Percentiles rank a stretch among this genome's conserved stretches.
These are phyloP conservation scores for Fusarium phyllophilum DNA, from an alignment of 2,329 filamentous ascomycete species.

Conservation along the genomic window DNA sequence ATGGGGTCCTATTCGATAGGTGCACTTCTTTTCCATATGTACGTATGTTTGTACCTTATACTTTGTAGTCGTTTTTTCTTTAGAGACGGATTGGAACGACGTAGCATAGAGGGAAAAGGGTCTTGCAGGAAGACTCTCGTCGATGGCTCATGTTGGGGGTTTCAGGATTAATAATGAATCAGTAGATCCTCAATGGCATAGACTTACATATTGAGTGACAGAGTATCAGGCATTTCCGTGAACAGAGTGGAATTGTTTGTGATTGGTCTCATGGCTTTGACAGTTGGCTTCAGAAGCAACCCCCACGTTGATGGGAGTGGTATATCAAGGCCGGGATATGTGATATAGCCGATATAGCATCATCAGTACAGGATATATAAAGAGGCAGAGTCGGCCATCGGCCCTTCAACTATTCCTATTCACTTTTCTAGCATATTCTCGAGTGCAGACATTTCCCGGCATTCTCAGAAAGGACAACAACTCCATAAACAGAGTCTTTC, in stretches of 20 bases:
- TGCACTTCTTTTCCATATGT: conserved; percentile 37
- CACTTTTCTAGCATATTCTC: not conserved
- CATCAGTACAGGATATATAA: not conserved
- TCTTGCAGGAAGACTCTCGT: conserved; percentile 1
- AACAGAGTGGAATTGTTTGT: not conserved
- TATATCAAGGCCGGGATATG: not conserved
- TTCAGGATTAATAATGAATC: conserved; percentile 37
- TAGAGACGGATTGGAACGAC: conserved; percentile 23
- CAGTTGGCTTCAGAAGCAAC: not conserved
- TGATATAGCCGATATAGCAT: not conserved
- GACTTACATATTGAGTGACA: not conserved
- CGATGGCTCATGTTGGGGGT: conserved; percentile 21
- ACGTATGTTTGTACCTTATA: conserved; percentile 34
- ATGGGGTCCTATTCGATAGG: conserved; percentile 32
- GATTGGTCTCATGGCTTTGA: not conserved
- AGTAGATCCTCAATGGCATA: conserved; percentile 16
- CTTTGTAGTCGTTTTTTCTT: conserved; percentile 29
- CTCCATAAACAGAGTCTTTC: not conserved
- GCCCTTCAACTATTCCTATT: not conserved
- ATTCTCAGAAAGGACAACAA: not conserved
- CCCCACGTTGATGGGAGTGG: conserved; percentile 2
- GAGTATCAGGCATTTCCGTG: not conserved
- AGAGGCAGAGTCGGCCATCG: not conserved
- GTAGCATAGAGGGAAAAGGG: conserved; percentile 15
- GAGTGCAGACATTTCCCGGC: not conserved